Conservation (phyloP, 768 basidiomycete genomes). For the Boletus sensibilis region DNA sequence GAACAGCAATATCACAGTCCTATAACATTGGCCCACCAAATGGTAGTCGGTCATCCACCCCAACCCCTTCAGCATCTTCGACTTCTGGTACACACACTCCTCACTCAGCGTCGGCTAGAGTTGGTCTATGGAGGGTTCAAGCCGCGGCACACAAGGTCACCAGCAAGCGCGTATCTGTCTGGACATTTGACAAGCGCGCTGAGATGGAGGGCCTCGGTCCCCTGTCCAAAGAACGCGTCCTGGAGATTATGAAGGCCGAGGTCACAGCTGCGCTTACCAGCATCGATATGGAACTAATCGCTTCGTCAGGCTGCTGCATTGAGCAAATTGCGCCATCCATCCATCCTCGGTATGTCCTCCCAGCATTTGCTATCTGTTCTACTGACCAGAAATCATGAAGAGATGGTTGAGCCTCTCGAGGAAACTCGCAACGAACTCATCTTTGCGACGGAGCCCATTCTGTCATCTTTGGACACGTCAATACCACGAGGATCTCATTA, state of each 20-base stretch:
- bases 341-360: conserved; percentile 67
- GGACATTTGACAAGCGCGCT: conserved; percentile 84
- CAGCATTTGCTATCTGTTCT: neutral
- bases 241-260: conserved; percentile 91
- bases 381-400: conserved; percentile 38
- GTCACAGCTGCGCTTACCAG: conserved; percentile 40
- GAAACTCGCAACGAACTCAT: conserved; percentile 86
- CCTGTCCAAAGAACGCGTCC: conserved; percentile 63
- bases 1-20: conserved; percentile 78
- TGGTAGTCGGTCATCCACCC: conserved; percentile 39
- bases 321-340: conserved; percentile 86
- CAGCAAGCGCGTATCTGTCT: conserved; percentile 86
- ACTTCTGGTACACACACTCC: conserved; percentile 38
- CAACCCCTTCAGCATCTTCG: conserved; percentile 34
- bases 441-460: conserved; percentile 90
- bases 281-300: conserved; percentile 8
- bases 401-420: conserved; percentile 97
- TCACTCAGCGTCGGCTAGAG: conserved; percentile 45
- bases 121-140: conserved; percentile 90
- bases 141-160: conserved; percentile 87
- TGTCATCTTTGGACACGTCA: conserved; percentile 77
- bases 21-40: conserved; percentile 58
- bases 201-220: conserved; percentile 72
- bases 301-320: conserved; percentile 73
- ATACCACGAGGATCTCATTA: conserved; percentile 63